phyloP scores from a whole-genome alignment of 2,329 filamentous ascomycete genomes.

The Aureobasidium sp. region DNA sequence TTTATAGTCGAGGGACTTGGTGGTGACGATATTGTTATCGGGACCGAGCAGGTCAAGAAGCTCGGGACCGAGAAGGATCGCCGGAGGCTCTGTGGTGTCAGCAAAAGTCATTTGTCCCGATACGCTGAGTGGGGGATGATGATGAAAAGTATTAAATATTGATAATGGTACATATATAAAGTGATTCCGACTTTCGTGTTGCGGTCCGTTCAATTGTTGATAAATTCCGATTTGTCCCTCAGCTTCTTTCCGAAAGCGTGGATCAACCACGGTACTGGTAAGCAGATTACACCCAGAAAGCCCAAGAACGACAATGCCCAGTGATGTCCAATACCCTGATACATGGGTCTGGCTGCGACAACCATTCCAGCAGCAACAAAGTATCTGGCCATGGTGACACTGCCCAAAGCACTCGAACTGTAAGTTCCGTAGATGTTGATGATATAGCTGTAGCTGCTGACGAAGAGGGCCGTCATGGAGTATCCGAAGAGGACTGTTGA shows the following conservation, averaged over 20 bases:
- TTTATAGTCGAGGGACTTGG: not conserved
- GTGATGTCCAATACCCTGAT: conserved; percentile 29
- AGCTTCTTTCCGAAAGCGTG: not conserved
- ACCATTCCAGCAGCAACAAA: conserved; percentile 30
- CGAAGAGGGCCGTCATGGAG: conserved; percentile 36
- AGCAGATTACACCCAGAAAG: not conserved
- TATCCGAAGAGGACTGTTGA: conserved; percentile 36
- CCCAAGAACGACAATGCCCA: conserved; percentile 33
- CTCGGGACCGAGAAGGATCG: not conserved
- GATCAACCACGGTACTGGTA: not conserved
- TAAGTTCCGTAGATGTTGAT: conserved; percentile 32
- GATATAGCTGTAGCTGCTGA: conserved; percentile 26
- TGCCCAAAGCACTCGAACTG: conserved; percentile 32
- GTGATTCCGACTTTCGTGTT: too few species aligned
- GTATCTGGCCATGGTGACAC: conserved; percentile 20
- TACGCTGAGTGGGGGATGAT: too few species aligned
- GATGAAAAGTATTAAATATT: too few species aligned
- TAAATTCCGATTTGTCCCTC: not conserved
- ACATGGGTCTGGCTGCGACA: conserved; percentile 31
- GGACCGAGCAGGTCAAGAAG: not conserved
- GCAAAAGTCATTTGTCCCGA: too few species aligned
- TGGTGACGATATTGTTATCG: not conserved
- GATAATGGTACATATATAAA: too few species aligned
- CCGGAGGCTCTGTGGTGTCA: not conserved
- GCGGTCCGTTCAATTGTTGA: not conserved